A percentile compares a stretch with the other conserved stretches of the same genome.
Conservation (phyloP, 1,284 basidiomycete species). For the Malassezia globosa region DNA sequence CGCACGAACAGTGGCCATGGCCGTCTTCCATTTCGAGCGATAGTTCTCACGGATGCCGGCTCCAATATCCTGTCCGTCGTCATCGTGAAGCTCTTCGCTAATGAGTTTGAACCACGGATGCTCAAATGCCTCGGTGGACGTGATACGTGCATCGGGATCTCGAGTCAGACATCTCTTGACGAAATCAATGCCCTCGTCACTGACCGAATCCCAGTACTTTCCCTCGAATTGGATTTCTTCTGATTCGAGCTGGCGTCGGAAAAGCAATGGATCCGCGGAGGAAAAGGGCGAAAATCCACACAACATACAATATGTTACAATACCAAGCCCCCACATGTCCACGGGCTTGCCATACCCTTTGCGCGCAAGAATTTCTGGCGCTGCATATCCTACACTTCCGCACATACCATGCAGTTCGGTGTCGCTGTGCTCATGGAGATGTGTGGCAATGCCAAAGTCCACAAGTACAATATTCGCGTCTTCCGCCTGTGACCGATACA, state of each 20-base stretch:
- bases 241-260: conserved; percentile 68
- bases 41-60: conserved; percentile 46
- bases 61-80: conserved; percentile 30
- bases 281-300: conserved; percentile 61
- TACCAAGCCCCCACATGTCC: conserved; percentile 83
- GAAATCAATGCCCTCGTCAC: conserved; percentile 67
- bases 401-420: conserved; percentile 71
- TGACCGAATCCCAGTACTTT: conserved; percentile 83
- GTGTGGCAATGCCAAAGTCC: conserved; percentile 71
- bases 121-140: conserved; percentile 61
- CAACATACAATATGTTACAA: conserved; percentile 66
- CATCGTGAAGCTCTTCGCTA: conserved; percentile 11
- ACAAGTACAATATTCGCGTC: conserved; percentile 51
- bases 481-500: conserved; percentile 63
- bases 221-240: conserved; percentile 73
- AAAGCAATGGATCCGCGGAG: conserved; percentile 63
- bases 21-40: conserved; percentile 40
- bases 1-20: conserved; percentile 43
- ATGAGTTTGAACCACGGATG: conserved; percentile 49
- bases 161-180: conserved; percentile 63
- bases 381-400: conserved; percentile 85
- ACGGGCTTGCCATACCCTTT: conserved; percentile 79
- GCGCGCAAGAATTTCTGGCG: conserved; percentile 69
- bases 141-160: conserved; percentile 62
- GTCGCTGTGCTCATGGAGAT: conserved; percentile 53